Evolutionary conservation across 352 stramenopile species (phyloP), one percentile per base, ranked within the genome.

Genomic region (Pythium biforme): DNA sequence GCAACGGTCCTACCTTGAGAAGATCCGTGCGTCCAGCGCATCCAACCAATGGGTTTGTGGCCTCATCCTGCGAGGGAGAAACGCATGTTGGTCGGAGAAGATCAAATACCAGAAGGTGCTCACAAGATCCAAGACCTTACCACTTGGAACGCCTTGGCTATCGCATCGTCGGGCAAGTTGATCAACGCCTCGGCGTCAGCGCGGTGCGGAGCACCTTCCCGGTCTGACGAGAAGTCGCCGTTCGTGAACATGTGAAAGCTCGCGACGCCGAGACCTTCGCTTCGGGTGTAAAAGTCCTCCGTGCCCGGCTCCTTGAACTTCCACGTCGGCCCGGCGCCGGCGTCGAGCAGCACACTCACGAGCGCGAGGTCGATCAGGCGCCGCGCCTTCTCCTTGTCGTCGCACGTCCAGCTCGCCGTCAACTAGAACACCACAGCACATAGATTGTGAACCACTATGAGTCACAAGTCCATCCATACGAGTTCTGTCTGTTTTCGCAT

Each of bases 221-320:
- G 27, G 40, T 93, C 75, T 1, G 62, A 68, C n/a, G 80, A 91
- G 66, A 95, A 95, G 26, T 70, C 79, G 22, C 86, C 86, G 1
- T 68, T 63, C 27, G 74, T 47, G 52, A 95, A 94, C 86, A 95
- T 95, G 79, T 94, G 83, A 45, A 94, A 84, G 49, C 80, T 92
- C 26, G 86, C 86, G 45, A 95, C 80, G 23, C 86, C 86, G 25
- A 95, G 68, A 0, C 86, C 86, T 67, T 95, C 86, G 56, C 83
- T 93, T 26, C 86, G 83, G 39, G 49, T 83, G 62, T 88, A 89
- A 6, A 73, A 62, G 63, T 91, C 69, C n/a, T 85, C 73, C 0
- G 84, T 92, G 1, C 55, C 73, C 3, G 72, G 77, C 57, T 95
- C 86, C 55, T 82, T 81, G 70, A 75, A 95, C 59, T 71, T 81